phyloP scores from a whole-genome alignment of 2,329 filamentous ascomycete species.

The Teratosphaeria pseudoeucalypti region DNA sequence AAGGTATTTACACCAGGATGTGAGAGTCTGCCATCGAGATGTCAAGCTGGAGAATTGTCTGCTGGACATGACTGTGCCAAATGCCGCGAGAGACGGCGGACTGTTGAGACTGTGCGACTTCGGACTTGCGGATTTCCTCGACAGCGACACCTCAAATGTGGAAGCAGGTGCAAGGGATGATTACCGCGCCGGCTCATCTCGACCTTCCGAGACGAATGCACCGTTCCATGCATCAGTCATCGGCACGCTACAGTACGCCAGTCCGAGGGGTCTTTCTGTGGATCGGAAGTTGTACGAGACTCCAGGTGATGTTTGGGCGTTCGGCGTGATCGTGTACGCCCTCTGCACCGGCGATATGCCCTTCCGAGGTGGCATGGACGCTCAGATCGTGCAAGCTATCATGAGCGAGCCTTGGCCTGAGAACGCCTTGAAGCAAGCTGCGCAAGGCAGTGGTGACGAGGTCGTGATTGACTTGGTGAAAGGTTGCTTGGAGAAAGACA shows the following conservation, averaged over 20 bases:
- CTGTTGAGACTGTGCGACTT: slow-evolving; percentile 57
- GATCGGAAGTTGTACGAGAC: slow-evolving; percentile 37
- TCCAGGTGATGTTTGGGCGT: slow-evolving; percentile 57
- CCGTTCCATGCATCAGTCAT: slow-evolving; percentile 37
- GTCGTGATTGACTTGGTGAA: slow-evolving; percentile 47
- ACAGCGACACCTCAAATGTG: slow-evolving; percentile 32
- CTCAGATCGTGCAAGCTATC: slow-evolving; percentile 50
- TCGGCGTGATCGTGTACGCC: slow-evolving; percentile 53
- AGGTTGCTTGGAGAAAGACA: slow-evolving; percentile 50
- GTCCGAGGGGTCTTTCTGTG: slow-evolving; percentile 38
- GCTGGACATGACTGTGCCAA: slow-evolving; percentile 43
- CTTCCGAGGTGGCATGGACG: slow-evolving; percentile 50
- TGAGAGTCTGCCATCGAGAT: slow-evolving; percentile 55
- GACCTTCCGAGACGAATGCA: background rate
- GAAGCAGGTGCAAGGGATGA: slow-evolving; percentile 3
- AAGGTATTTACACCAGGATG: slow-evolving; percentile 58
- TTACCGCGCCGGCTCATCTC: slow-evolving; percentile 3
- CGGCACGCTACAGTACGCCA: slow-evolving; percentile 49
- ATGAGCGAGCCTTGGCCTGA: slow-evolving; percentile 49
- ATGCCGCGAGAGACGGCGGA: slow-evolving; percentile 41
- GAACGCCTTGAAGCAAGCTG: slow-evolving; percentile 36
- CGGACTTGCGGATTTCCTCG: slow-evolving; percentile 58
- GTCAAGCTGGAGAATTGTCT: slow-evolving; percentile 62
- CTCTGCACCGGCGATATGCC: slow-evolving; percentile 51
- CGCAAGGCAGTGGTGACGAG: slow-evolving; percentile 25